These are phyloP conservation scores for Tetrapyrgos nigripes DNA, from an alignment of 1,284 basidiomycete species.

Conservation along the genomic window DNA sequence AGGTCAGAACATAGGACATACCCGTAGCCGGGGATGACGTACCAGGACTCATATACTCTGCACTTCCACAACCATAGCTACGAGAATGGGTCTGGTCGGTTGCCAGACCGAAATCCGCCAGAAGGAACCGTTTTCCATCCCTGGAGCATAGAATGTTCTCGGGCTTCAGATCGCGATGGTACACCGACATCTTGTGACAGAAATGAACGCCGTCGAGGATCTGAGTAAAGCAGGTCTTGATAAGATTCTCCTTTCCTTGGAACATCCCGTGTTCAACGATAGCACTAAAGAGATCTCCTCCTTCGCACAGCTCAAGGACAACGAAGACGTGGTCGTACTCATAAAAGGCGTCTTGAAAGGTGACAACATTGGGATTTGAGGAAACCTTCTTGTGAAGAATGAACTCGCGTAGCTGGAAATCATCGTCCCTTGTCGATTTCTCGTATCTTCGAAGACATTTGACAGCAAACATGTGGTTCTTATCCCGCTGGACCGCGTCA, in stretches of 20 bases:
- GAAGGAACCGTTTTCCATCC: constrained; percentile 9
- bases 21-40: background rate
- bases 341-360: constrained; percentile 66
- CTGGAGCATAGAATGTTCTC: constrained; percentile 19
- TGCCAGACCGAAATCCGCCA: constrained; percentile 16
- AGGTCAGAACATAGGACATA: background rate
- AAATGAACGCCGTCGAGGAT: constrained; percentile 76
- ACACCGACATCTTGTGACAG: constrained; percentile 15
- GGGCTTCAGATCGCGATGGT: constrained; percentile 19
- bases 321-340: constrained; percentile 39
- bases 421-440: constrained; percentile 7
- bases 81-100: constrained; percentile 11
- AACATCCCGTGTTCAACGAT: constrained; percentile 52
- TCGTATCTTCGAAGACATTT: constrained; percentile 17
- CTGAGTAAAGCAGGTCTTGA: constrained; percentile 68
- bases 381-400: constrained; percentile 66
- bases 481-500: constrained; percentile 3
- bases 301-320: constrained; percentile 53
- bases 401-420: constrained; percentile 20
- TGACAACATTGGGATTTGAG: constrained; percentile 64
- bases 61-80: constrained; percentile 21
- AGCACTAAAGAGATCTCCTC: constrained; percentile 72
- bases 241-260: constrained; percentile 59
- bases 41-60: constrained; percentile 24
- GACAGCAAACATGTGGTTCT: constrained; percentile 16